Conservation (phyloP, 2,329 filamentous ascomycete species). For the Apiospora marii region DNA sequence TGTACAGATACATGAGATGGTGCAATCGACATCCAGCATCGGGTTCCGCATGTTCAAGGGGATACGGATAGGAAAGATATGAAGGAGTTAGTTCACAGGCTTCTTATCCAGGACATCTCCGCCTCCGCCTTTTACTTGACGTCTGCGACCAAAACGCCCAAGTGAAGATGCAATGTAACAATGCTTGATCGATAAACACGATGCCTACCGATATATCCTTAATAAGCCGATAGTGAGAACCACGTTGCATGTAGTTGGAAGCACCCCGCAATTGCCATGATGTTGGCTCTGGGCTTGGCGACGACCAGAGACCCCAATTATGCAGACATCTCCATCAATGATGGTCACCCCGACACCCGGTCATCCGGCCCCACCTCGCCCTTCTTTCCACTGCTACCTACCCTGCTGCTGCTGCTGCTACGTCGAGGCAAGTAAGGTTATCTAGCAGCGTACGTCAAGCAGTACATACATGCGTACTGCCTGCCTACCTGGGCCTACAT, state of each 20-base stretch:
- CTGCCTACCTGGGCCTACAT: neutral
- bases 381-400: neutral
- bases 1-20: neutral
- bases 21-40: neutral
- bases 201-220: neutral
- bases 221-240: neutral
- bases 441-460: neutral
- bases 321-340: neutral
- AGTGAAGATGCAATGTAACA: neutral
- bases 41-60: neutral
- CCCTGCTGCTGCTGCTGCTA: neutral
- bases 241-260: neutral
- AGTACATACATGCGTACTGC: neutral
- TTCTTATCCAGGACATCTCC: neutral
- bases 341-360: constrained; percentile 12
- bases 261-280: constrained; percentile 14
- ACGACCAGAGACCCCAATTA: neutral
- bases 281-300: neutral
- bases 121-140: neutral
- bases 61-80: neutral
- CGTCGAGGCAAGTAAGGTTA: neutral
- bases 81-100: neutral
- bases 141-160: neutral
- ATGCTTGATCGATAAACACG: neutral
- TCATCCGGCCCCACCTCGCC: constrained; percentile 8